Base-by-base conservation (phyloP, 208 protist species). In the Angomonas desouzai region DNA sequence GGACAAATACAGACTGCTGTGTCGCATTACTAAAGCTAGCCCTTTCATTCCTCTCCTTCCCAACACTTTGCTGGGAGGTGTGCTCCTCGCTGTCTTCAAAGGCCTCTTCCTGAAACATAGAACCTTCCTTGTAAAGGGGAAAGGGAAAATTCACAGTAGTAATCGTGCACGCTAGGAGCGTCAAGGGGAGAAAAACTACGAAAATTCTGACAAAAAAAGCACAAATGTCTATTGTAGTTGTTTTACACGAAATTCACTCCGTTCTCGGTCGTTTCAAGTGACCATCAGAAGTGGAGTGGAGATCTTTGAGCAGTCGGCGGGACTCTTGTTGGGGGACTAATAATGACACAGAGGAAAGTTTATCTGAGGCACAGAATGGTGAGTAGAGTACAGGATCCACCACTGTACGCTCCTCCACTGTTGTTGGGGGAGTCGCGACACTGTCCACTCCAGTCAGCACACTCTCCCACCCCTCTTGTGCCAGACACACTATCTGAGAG, bases 61-160 rank as follows among this genome's bases (percentile, higher is more conserved):
- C 45, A 51, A 23, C 4, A 3, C 45, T 23, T 6, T 4, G 23
- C 6, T 0, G 33, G 11, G 16, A 28, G 23, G 27, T 22, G 38
- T 32, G 16, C 23, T 62, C 2, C 55, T n/a, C 59, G 1, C 33
- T 68, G 3, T 76, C 63, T 1, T 83, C 79, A 55, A 89, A 89
- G 6, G 34, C 48, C 22, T 73, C 65, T 48, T 90, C 79, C 9
- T 55, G 51, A 66, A 90, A 90, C 83, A 86, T 51, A 23, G 20
- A 51, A 51, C 20, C 9, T 27, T 4, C n/a, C 10, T 27, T 13
- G 18, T 13, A 51, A 23, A 51, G 18, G 9, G 20, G 20, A 16
- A 23, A 51, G 45, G 45, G n/a, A 23, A 51, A 16, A 43, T 43
- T 6, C 6, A 43, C 9, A 43, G 6, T 18, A 18, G 36, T 43